Evolutionary conservation across 768 basidiomycete species (phyloP), one percentile per base, ranked within the genome.

Genomic region (Megacollybia marginata): DNA sequence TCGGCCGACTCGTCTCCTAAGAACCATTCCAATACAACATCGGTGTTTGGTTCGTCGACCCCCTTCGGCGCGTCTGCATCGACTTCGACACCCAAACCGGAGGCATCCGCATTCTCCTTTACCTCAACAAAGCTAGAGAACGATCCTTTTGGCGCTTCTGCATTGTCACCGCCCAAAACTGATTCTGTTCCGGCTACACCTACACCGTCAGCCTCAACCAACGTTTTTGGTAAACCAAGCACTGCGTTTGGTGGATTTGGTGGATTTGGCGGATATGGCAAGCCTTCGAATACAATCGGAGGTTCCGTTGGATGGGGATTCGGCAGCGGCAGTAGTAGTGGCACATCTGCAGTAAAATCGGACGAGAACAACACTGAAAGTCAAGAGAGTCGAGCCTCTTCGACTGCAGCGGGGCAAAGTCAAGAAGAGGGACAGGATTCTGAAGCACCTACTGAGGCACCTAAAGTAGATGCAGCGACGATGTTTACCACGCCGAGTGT

Each of bases 231-330:
- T 18, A 44, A 40, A 42, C n/a, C 44, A 13, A 34, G 36, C 1
- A 18, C 40, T 33, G 42, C 63, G 1, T 64, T 64, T 44, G 58
- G 59, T 31, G 60, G 57, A 1, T 69, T 69, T 45, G 51, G 52
- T 15, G 50, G 33, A 19, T 52, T 56, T 36, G 62, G 62, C 20
- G 50, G 33, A 19, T 52, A 54, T 36, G 62, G 62, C 20, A 68
- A 64, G 42, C 62, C 52, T 54, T 33, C 28, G 52, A 9, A 38
- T 44, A 34, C 28, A n/a, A 33, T 44, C 23, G 23, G 16, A 20
- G 13, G 16, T 13, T 48, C 42, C 20, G 36, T 43, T 48, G 40
- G 33, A 13, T 16, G 15, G 15, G 44, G n/a, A 18, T 16, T 28
- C 23, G 44, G 46, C 46, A 28, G 23, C 6, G 23, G 23, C 23